phyloP scores from a whole-genome alignment of 768 basidiomycete species.

The Hysterangium stoloniferum region DNA sequence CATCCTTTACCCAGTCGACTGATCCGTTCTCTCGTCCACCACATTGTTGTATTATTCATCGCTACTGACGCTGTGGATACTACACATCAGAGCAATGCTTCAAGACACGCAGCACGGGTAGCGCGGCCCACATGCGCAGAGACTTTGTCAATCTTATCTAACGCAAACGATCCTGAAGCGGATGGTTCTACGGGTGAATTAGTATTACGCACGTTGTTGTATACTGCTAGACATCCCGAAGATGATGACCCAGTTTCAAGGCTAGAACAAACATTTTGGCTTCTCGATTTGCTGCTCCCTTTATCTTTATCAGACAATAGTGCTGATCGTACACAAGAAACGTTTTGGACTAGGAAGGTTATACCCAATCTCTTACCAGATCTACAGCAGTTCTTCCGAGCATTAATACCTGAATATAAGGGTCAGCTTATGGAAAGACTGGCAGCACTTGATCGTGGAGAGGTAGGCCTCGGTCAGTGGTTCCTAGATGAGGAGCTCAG shows the following conservation, averaged over 20 bases:
- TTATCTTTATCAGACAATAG: slow-evolving; percentile 13
- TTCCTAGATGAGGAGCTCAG: slow-evolving; percentile 57
- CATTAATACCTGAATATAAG: slow-evolving; percentile 50
- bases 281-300: slow-evolving; percentile 55
- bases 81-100: slow-evolving; percentile 32
- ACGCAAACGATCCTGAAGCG: slow-evolving; percentile 25
- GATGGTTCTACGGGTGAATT: slow-evolving; percentile 38
- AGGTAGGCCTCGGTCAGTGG: slow-evolving; percentile 60
- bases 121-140: slow-evolving; percentile 46
- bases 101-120: slow-evolving; percentile 34
- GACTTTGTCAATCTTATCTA: slow-evolving; percentile 36
- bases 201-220: slow-evolving; percentile 51
- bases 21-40: slow-evolving; percentile 30
- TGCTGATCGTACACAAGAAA: slow-evolving; percentile 26
- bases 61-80: slow-evolving; percentile 32
- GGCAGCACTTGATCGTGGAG: slow-evolving; percentile 46
- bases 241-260: slow-evolving; percentile 51
- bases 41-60: slow-evolving; percentile 1
- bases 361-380: slow-evolving; percentile 52
- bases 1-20: slow-evolving; percentile 47
- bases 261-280: slow-evolving; percentile 43
- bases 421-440: slow-evolving; percentile 47
- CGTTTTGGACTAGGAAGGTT: slow-evolving; percentile 43
- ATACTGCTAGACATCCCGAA: slow-evolving; percentile 31
- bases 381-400: slow-evolving; percentile 45